phyloP scores from a whole-genome alignment of 805 yeast genomes.

The Starmerella bacillaris region DNA sequence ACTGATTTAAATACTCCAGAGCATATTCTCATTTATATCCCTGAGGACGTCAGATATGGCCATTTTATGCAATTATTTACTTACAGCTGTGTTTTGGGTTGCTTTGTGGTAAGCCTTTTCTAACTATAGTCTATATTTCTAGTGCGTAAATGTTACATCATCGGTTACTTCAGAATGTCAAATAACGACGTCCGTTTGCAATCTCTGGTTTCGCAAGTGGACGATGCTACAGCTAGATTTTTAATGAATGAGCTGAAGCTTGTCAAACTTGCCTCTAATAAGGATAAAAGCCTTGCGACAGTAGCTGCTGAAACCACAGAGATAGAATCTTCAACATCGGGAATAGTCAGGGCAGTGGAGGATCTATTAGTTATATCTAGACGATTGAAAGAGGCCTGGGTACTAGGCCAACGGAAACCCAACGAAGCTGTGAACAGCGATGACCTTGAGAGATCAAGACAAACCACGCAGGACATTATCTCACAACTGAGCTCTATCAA shows the following conservation, averaged over 20 bases:
- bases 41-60: no score
- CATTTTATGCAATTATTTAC: no score
- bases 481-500: neutral
- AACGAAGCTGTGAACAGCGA: neutral
- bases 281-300: slow-evolving; percentile 21
- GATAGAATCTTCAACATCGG: slow-evolving; percentile 24
- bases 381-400: slow-evolving; percentile 28
- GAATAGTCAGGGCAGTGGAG: slow-evolving; percentile 24
- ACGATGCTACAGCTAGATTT: slow-evolving; percentile 17
- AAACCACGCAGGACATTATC: neutral
- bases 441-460: neutral
- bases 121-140: no score
- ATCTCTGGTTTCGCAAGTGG: slow-evolving; percentile 16
- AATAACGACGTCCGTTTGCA: slow-evolving; percentile 14
- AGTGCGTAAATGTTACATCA: no score
- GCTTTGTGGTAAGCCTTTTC: no score
- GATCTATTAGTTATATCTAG: slow-evolving; percentile 26
- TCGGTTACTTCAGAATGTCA: no score
- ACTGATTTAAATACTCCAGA: no score
- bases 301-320: slow-evolving; percentile 26
- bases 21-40: no score
- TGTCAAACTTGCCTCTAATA: slow-evolving; percentile 14
- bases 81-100: no score
- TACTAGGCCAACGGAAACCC: slow-evolving; percentile 22
- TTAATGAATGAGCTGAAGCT: slow-evolving; percentile 16